Evolutionary conservation across 169 alveolate species (phyloP).

Genomic region (Plasmodium fragile): DNA sequence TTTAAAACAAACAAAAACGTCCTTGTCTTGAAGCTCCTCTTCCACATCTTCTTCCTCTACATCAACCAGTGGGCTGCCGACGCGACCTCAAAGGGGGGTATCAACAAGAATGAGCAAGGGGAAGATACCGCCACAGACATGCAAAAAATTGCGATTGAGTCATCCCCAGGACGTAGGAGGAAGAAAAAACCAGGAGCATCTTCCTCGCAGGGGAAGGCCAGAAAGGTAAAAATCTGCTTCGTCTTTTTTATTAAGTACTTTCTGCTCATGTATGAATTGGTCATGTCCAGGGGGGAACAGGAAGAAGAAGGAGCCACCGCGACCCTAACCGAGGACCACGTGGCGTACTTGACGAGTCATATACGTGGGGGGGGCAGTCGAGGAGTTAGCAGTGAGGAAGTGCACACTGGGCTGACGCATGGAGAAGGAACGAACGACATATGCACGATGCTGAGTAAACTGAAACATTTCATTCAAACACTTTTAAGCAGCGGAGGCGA

Average conservation of each 20-base stretch:
- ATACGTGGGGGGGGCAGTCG: not conserved
- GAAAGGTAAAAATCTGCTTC: conserved; percentile 15
- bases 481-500: not conserved
- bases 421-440: not conserved
- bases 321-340: conserved; percentile 2
- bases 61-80: not conserved
- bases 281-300: not conserved
- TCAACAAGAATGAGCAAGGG: not conserved
- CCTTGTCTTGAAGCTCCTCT: conserved; percentile 10
- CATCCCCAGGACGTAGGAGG: not conserved
- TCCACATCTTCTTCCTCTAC: conserved; percentile 35
- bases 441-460: not conserved
- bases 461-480: not conserved
- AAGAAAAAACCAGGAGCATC: not conserved
- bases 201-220: not conserved
- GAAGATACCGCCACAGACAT: not conserved
- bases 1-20: not conserved
- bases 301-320: not conserved
- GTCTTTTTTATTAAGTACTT: conserved; percentile 59
- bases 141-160: not conserved
- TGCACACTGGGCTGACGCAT: not conserved
- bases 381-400: not conserved
- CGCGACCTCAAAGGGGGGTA: not conserved
- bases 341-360: conserved; percentile 1
- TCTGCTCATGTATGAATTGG: not conserved